Evolutionary conservation across 129 eudicot genomes (phyloP).

Genomic region (Artemisia annua): DNA sequence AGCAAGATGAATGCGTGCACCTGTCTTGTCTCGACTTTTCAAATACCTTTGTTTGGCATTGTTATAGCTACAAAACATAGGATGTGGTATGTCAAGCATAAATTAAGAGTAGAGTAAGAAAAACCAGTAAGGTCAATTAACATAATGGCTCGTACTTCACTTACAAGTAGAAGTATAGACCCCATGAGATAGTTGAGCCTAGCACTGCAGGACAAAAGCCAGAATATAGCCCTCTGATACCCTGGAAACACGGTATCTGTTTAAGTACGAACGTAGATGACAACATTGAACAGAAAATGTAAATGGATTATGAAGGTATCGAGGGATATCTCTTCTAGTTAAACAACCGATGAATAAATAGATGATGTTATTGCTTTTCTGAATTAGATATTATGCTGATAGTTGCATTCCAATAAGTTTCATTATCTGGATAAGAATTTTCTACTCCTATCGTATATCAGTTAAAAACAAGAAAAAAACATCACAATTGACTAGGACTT

Average conservation of each 20-base stretch:
- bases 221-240: slow-evolving; percentile 89
- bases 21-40: slow-evolving; percentile 54
- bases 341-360: no score
- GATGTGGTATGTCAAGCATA: slow-evolving; percentile 6
- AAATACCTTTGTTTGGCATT: slow-evolving; percentile 90
- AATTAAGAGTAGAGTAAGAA: no score
- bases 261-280: slow-evolving; percentile 14
- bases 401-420: no score
- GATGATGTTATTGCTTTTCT: no score
- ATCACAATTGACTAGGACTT: no score
- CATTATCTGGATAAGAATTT: no score
- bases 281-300: slow-evolving; percentile 13
- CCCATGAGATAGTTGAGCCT: slow-evolving; percentile 99
- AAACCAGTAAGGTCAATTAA: no score
- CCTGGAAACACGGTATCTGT: slow-evolving; percentile 29
- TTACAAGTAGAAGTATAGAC: slow-evolving; percentile 91
- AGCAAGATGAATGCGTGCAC: slow-evolving; percentile 80
- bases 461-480: no score
- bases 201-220: slow-evolving; percentile 94
- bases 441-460: no score
- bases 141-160: slow-evolving; percentile 15
- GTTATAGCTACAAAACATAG: slow-evolving; percentile 59
- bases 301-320: background rate
- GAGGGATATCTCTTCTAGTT: background rate
- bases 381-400: no score